Conservation (phyloP, 169 alveolate genomes). For the Theileria annulata region DNA sequence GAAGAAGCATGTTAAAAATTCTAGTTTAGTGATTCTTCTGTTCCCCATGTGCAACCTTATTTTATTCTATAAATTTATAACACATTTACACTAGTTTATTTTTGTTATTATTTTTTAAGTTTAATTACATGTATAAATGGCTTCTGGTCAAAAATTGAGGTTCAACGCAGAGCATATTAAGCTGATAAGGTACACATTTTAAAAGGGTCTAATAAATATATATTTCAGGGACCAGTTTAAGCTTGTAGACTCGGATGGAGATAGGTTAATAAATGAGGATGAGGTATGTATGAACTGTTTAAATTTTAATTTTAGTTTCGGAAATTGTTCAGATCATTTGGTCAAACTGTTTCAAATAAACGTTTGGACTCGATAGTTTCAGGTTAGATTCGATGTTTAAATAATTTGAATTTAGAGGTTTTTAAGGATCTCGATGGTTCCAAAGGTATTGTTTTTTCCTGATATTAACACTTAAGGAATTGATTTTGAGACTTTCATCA, state of each 20-base stretch:
- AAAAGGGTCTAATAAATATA: background rate
- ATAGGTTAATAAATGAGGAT: constrained; percentile 38
- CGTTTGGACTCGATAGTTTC: constrained; percentile 33
- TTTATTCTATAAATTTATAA: background rate
- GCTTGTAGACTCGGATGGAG: constrained; percentile 66
- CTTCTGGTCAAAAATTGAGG: constrained; percentile 22
- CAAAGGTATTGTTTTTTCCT: constrained; percentile 18
- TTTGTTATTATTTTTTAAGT: background rate
- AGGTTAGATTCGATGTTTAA: constrained; percentile 9
- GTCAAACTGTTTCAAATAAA: constrained; percentile 44
- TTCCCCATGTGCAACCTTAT: constrained; percentile 10
- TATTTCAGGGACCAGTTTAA: constrained; percentile 52
- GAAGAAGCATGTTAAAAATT: background rate
- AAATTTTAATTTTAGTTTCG: constrained; percentile 36
- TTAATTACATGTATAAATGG: constrained; percentile 3
- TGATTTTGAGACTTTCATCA: constrained; percentile 44
- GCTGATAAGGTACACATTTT: constrained; percentile 17
- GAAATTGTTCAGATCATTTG: constrained; percentile 56
- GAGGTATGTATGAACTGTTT: constrained; percentile 23
- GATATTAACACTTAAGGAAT: constrained; percentile 21
- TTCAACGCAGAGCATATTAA: constrained; percentile 27
- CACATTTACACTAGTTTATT: background rate
- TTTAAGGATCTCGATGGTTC: constrained; percentile 41
- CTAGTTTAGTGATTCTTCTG: constrained; percentile 1
- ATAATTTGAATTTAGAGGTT: constrained; percentile 23